Base-by-base conservation (phyloP, 345 rosid species). In the Adansonia digitata region DNA sequence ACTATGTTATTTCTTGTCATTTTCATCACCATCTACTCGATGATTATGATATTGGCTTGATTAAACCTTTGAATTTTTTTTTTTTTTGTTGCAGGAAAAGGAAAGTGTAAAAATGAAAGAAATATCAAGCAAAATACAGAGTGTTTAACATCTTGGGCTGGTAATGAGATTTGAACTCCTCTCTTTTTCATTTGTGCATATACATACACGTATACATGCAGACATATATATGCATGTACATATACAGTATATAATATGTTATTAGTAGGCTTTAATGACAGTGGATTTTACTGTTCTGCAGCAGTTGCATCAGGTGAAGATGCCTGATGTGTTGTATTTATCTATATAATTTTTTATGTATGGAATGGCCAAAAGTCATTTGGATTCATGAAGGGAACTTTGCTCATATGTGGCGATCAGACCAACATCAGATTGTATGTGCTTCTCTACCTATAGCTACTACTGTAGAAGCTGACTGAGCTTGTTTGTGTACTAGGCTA, bases 91-190 rank as follows among this genome's bases (percentile, higher is more conserved):
- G 78, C 87, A 87, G 93, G 89, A 79, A 71, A 87, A 84, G 80
- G 85, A 75, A 57, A 71, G 77, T 63, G 77, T 62, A 63, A 87
- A 84, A 70, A 72, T 84, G 11, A 83, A 89, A 79, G 88, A 84
- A 73, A 75, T 81, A 20, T 75, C 88, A 11, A 77, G 80, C 84
- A 84, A 89, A 79, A 77, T 80, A 46, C 88, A 79, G 82, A 87
- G 81, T 71, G 91, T 84, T 76, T 87, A 78, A 74, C 76, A 24
- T 77, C 57, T 72, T 71, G 69, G 64, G 51, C 77, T 52, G 82
- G 78, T 70, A 77, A 69, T 37, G 27, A 45, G 56, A 29, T 34
- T 43, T 52, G 57, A 40, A 63, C 20, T 77, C 57, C 15, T 5
- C 45, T 45, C 20, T 17, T 57, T 69, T 9, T 18, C 18, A 27